phyloP scores from a whole-genome alignment of 164 flowering plant species.

The Warburgia ugandensis region DNA sequence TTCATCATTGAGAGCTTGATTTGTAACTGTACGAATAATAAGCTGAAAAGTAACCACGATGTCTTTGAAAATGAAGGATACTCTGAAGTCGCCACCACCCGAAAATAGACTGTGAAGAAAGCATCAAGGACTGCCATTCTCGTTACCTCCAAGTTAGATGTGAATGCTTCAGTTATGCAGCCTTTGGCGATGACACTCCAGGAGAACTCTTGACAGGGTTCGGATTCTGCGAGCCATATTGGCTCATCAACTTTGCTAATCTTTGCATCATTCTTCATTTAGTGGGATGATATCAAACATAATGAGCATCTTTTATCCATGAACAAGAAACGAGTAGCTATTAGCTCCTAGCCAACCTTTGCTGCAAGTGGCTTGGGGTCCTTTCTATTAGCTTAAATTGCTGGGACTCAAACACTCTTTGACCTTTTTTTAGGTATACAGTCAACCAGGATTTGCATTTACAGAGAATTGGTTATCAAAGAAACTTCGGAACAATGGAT shows the following conservation, averaged over 20 bases:
- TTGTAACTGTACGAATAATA: not conserved
- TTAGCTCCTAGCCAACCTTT: not conserved
- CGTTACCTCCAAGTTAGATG: constrained; percentile 60
- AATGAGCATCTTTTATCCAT: no score
- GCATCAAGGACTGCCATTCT: constrained; percentile 43
- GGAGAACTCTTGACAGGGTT: constrained; percentile 70
- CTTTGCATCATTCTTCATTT: constrained; percentile 60
- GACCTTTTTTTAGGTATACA: constrained; percentile 34
- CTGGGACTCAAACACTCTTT: no score
- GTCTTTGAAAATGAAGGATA: constrained; percentile 34
- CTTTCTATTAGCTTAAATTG: not conserved
- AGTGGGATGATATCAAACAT: constrained; percentile 58
- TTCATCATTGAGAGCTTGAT: not conserved
- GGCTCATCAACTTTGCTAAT: constrained; percentile 64
- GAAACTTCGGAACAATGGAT: constrained; percentile 30
- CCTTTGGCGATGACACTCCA: constrained; percentile 57
- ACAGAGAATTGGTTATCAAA: constrained; percentile 31
- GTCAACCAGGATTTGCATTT: constrained; percentile 51
- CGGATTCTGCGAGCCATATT: constrained; percentile 56
- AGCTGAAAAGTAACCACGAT: not conserved
- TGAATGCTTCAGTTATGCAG: constrained; percentile 73
- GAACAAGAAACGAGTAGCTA: no score
- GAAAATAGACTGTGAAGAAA: constrained; percentile 64
- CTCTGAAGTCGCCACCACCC: constrained; percentile 58
- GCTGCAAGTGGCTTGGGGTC: no score